These are phyloP conservation scores for Phoma sp. DNA, from an alignment of 2,329 filamentous ascomycete genomes.

Conservation along the genomic window DNA sequence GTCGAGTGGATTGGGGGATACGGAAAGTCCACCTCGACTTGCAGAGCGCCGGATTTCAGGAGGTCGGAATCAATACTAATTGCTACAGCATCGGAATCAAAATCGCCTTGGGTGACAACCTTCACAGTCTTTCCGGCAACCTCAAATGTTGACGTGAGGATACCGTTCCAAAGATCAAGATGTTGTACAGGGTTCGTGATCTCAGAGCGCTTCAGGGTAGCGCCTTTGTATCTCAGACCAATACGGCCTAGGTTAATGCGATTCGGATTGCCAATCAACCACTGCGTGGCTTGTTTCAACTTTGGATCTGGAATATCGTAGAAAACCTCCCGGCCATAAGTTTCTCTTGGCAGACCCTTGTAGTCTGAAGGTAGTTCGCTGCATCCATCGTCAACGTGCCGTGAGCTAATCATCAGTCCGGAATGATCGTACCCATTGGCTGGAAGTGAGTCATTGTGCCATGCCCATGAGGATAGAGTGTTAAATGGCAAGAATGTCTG, in stretches of 20 bases:
- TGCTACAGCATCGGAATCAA: slow-evolving; percentile 55
- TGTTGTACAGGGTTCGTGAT: slow-evolving; percentile 44
- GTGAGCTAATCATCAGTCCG: neutral
- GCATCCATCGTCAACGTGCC: neutral
- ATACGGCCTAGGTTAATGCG: slow-evolving; percentile 58
- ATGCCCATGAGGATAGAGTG: slow-evolving; percentile 53
- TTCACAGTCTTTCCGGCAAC: slow-evolving; percentile 50
- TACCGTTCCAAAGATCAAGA: slow-evolving; percentile 60
- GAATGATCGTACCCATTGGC: slow-evolving; percentile 36
- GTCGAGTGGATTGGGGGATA: slow-evolving; percentile 50
- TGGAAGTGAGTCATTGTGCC: slow-evolving; percentile 55
- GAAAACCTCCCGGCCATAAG: slow-evolving; percentile 52
- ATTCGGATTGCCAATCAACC: slow-evolving; percentile 62
- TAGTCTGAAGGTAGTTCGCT: slow-evolving; percentile 34
- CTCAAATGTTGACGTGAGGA: slow-evolving; percentile 54
- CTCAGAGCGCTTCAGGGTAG: slow-evolving; percentile 25
- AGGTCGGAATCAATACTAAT: slow-evolving; percentile 55
- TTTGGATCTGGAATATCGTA: slow-evolving; percentile 53
- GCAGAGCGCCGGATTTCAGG: slow-evolving; percentile 48
- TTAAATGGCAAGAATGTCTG: slow-evolving; percentile 50
- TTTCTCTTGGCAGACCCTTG: slow-evolving; percentile 50
- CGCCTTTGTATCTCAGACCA: slow-evolving; percentile 53
- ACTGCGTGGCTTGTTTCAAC: slow-evolving; percentile 54
- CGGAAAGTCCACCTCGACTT: slow-evolving; percentile 62
- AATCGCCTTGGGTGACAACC: slow-evolving; percentile 57